phyloP scores from a whole-genome alignment of 495 filamentous ascomycete genomes.

The Penicillium goetzii region DNA sequence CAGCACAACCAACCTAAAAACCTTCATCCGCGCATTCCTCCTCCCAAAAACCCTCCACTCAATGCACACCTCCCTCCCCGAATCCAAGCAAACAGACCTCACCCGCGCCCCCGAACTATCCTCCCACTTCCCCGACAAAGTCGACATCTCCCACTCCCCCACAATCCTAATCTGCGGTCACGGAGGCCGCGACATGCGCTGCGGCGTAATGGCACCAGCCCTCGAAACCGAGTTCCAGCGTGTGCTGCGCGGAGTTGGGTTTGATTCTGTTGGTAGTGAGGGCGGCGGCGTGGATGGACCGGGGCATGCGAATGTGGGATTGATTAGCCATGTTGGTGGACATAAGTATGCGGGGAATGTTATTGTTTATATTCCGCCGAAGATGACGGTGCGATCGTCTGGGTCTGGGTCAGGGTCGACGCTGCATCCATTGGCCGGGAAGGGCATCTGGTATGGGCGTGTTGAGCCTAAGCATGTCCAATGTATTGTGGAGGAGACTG shows the following conservation, averaged over 20 bases:
- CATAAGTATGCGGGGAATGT: constrained; percentile 96
- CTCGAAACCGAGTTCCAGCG: constrained; percentile 69
- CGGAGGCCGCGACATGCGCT: constrained; percentile 74
- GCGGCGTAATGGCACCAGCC: constrained; percentile 76
- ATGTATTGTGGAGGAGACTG: constrained; percentile 81
- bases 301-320: constrained; percentile 60
- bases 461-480: constrained; percentile 86
- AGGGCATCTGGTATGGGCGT: constrained; percentile 91
- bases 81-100: constrained; percentile 33
- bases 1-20: constrained; percentile 28
- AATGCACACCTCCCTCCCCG: constrained; percentile 56
- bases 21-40: constrained; percentile 46
- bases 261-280: constrained; percentile 22
- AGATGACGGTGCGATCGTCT: constrained; percentile 34
- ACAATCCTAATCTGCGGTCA: constrained; percentile 86
- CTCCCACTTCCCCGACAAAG: constrained; percentile 39
- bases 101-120: constrained; percentile 38
- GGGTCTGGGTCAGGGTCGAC: background rate
- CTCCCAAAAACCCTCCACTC: constrained; percentile 62
- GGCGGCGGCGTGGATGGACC: constrained; percentile 32
- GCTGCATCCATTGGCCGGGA: constrained; percentile 67
- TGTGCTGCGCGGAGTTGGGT: constrained; percentile 45
- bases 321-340: constrained; percentile 88
- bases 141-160: constrained; percentile 65
- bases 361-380: constrained; percentile 81